Evolutionary conservation across 2,329 filamentous ascomycete genomes (phyloP).

Genomic region (Neurospora sp.): DNA sequence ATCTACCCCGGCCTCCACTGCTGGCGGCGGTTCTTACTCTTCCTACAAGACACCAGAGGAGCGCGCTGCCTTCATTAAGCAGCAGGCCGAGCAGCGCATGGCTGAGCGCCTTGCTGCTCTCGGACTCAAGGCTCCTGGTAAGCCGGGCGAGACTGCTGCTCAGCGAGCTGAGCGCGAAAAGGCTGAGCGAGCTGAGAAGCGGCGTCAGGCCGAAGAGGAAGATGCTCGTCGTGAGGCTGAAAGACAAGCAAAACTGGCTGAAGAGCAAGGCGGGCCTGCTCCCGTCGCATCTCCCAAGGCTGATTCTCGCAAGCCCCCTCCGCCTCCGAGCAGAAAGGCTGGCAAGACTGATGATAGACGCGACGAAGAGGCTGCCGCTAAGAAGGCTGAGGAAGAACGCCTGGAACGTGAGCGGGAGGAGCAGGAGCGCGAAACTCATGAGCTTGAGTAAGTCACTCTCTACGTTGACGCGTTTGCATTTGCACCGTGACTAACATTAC

Average conservation of each 20-base stretch:
- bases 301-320: slow-evolving; percentile 55
- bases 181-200: slow-evolving; percentile 75
- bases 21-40: slow-evolving; percentile 57
- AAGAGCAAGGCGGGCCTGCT: slow-evolving; percentile 58
- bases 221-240: slow-evolving; percentile 83
- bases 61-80: slow-evolving; percentile 89
- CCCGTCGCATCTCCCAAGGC: slow-evolving; percentile 35
- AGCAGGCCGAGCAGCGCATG: slow-evolving; percentile 95
- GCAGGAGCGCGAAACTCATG: slow-evolving; percentile 62
- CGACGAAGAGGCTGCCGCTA: slow-evolving; percentile 45
- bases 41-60: slow-evolving; percentile 88
- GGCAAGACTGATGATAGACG: slow-evolving; percentile 46
- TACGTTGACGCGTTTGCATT: background rate
- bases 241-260: slow-evolving; percentile 70
- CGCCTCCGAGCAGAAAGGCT: slow-evolving; percentile 70
- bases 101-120: slow-evolving; percentile 89
- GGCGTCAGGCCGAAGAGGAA: slow-evolving; percentile 87
- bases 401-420: slow-evolving; percentile 64
- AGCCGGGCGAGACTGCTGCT: slow-evolving; percentile 68
- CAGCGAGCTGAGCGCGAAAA: slow-evolving; percentile 85
- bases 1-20: slow-evolving; percentile 35
- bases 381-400: slow-evolving; percentile 56
- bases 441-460: slow-evolving; percentile 67
- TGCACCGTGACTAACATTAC: slow-evolving; percentile 18
- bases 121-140: slow-evolving; percentile 75